These are phyloP conservation scores for Mycena sp. DNA, from an alignment of 1,284 basidiomycete species.

Conservation along the genomic window DNA sequence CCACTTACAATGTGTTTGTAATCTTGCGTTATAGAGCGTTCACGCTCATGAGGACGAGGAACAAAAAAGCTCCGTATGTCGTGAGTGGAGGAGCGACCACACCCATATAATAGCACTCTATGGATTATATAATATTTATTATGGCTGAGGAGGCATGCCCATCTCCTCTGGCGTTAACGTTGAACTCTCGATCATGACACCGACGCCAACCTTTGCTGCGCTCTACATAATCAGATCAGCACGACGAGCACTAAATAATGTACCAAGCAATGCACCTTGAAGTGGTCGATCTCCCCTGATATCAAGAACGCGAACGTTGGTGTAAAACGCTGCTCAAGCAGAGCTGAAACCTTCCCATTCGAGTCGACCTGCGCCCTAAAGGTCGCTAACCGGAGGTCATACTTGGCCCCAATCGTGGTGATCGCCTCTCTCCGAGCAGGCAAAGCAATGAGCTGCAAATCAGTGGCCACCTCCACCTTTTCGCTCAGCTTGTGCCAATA, in stretches of 20 bases:
- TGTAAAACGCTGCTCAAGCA: slow-evolving; percentile 96
- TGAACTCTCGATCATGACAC: slow-evolving; percentile 94
- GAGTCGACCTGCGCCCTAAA: slow-evolving; percentile 95
- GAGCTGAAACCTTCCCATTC: slow-evolving; percentile 92
- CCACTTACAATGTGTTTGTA: too few relatives aligned
- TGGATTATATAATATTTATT: slow-evolving; percentile 27
- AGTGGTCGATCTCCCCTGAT: slow-evolving; percentile 97
- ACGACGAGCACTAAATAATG: not conserved
- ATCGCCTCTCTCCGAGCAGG: slow-evolving; percentile 89
- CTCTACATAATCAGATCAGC: slow-evolving; percentile 61
- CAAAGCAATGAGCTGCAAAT: slow-evolving; percentile 86
- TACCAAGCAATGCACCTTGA: slow-evolving; percentile 72
- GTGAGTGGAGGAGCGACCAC: slow-evolving; percentile 14
- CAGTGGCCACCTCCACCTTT: slow-evolving; percentile 98
- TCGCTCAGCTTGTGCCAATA: slow-evolving; percentile 98
- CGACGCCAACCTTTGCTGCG: slow-evolving; percentile 93
- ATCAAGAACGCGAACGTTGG: slow-evolving; percentile 96
- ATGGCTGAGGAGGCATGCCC: slow-evolving; percentile 66
- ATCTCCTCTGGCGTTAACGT: slow-evolving; percentile 83
- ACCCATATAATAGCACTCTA: slow-evolving; percentile 24
- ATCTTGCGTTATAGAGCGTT: too few relatives aligned
- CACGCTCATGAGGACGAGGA: too few relatives aligned
- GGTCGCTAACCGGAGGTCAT: slow-evolving; percentile 93
- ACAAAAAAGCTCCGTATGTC: not conserved
- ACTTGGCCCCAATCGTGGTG: slow-evolving; percentile 95